These are phyloP conservation scores for Phytopythium kandeliae DNA, from an alignment of 352 stramenopile species.

Conservation along the genomic window DNA sequence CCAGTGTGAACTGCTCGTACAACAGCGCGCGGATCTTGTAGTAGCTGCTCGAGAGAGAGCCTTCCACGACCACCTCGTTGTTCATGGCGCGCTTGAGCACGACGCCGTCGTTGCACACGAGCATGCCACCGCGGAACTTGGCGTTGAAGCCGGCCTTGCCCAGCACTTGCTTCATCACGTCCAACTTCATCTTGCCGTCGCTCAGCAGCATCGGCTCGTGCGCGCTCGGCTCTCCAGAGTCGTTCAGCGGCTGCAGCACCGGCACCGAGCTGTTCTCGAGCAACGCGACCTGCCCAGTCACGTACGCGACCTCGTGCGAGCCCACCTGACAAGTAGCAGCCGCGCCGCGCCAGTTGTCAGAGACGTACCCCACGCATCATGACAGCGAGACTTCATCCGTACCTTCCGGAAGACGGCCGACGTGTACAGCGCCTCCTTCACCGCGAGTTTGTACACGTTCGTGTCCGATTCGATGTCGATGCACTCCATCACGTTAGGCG, in stretches of 20 bases:
- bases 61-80: conserved; percentile 87
- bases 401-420: conserved; percentile 81
- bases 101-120: conserved; percentile 86
- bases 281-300: conserved; percentile 68
- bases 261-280: conserved; percentile 67
- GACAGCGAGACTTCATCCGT: neutral
- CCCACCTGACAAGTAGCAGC: conserved; percentile 40
- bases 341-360: conserved; percentile 4
- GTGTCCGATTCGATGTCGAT: conserved; percentile 90
- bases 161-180: conserved; percentile 87
- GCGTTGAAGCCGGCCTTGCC: conserved; percentile 83
- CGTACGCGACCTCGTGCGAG: conserved; percentile 80
- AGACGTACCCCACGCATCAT: neutral
- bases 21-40: conserved; percentile 83
- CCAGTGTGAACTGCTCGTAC: conserved; percentile 87
- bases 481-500: conserved; percentile 81
- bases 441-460: conserved; percentile 85
- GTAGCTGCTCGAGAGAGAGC: conserved; percentile 78
- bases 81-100: conserved; percentile 83
- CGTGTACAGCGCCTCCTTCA: conserved; percentile 86
- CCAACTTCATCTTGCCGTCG: conserved; percentile 87
- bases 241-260: conserved; percentile 52
- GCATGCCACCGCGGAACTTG: conserved; percentile 86
- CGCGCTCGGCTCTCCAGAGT: conserved; percentile 24
- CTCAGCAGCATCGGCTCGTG: conserved; percentile 83